A percentile compares a stretch with the other conserved stretches of the same genome.
phyloP scores from a whole-genome alignment of 495 filamentous ascomycete genomes.

The Penicillium canescens region DNA sequence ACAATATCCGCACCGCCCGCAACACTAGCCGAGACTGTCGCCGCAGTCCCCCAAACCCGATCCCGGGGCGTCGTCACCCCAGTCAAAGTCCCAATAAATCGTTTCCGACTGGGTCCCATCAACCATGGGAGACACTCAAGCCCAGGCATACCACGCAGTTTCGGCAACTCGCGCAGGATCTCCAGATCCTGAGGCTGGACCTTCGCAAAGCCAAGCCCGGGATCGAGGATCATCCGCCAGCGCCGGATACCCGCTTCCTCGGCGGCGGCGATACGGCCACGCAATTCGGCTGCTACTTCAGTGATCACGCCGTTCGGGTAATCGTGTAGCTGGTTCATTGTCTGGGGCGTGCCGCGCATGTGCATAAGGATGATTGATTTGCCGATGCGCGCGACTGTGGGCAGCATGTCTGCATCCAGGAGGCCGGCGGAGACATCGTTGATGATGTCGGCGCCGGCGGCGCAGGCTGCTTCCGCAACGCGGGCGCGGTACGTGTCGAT shows the following conservation, averaged over 20 bases:
- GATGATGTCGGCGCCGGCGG: constrained; percentile 87
- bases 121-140: constrained; percentile 82
- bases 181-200: constrained; percentile 75
- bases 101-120: constrained; percentile 85
- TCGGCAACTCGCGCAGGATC: constrained; percentile 65
- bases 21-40: constrained; percentile 82
- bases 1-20: constrained; percentile 94
- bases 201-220: constrained; percentile 93
- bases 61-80: constrained; percentile 68
- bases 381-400: constrained; percentile 75
- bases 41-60: constrained; percentile 83
- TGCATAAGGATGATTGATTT: constrained; percentile 90
- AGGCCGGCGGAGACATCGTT: constrained; percentile 90
- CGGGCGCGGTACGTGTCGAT: constrained; percentile 89
- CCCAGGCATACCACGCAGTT: constrained; percentile 61
- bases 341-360: constrained; percentile 85
- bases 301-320: constrained; percentile 77
- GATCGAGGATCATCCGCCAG: constrained; percentile 95
- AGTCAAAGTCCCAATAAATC: constrained; percentile 82
- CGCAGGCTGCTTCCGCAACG: constrained; percentile 78
- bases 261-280: constrained; percentile 68
- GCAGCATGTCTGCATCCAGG: constrained; percentile 79
- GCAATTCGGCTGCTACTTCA: constrained; percentile 69
- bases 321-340: constrained; percentile 68
- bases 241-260: constrained; percentile 80